These are phyloP conservation scores for Mycena vitilis DNA, from an alignment of 768 basidiomycete species.

Conservation along the genomic window DNA sequence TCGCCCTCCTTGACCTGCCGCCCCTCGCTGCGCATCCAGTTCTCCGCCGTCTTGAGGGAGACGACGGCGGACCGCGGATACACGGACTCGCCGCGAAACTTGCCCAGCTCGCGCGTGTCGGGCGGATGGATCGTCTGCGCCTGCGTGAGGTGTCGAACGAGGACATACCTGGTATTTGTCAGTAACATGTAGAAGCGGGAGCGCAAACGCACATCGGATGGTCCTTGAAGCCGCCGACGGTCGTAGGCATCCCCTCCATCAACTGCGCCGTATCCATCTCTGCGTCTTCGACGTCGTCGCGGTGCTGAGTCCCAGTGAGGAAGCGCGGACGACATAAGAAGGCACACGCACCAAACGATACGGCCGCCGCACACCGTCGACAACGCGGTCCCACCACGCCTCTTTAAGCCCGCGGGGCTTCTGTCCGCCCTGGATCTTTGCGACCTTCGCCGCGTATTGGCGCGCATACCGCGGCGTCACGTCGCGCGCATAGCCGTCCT, in stretches of 20 bases:
- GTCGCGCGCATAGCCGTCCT: constrained; percentile 92
- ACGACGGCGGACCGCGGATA: constrained; percentile 88
- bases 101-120: constrained; percentile 79
- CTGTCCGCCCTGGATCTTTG: constrained; percentile 77
- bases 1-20: constrained; percentile 75
- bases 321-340: constrained; percentile 31
- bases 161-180: constrained; percentile 69
- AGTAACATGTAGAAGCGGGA: constrained; percentile 1
- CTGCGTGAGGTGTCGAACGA: constrained; percentile 88
- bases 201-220: constrained; percentile 82
- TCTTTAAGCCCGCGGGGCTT: constrained; percentile 65
- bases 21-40: constrained; percentile 91
- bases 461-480: constrained; percentile 91
- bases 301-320: constrained; percentile 64
- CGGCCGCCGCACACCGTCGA: constrained; percentile 72
- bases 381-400: constrained; percentile 88
- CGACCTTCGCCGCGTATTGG: constrained; percentile 82
- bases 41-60: constrained; percentile 90
- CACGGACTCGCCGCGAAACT: constrained; percentile 93
- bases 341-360: constrained; percentile 80
- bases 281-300: constrained; percentile 94
- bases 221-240: constrained; percentile 92
- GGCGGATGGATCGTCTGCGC: constrained; percentile 87
- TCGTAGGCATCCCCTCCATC: constrained; percentile 93
- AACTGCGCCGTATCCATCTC: constrained; percentile 82